Evolutionary conservation across 1,284 basidiomycete species (phyloP).

Genomic region (Moesziomyces sp.): DNA sequence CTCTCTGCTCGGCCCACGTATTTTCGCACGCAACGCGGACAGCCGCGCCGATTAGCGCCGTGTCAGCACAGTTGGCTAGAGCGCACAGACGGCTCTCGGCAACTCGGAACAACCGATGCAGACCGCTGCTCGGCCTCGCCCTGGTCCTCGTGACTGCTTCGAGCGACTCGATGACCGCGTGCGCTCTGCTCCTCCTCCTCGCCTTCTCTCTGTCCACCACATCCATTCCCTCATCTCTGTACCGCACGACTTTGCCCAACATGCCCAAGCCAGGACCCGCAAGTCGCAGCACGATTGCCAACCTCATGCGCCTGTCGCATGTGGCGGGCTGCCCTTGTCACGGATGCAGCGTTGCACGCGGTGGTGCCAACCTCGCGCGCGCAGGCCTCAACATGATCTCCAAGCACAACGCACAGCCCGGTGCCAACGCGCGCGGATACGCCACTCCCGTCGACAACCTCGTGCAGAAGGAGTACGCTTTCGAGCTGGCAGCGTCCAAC

Average conservation of each 20-base stretch:
- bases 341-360: constrained; percentile 49
- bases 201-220: not conserved
- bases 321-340: constrained; percentile 59
- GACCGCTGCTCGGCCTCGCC: not conserved
- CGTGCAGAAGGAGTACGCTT: constrained; percentile 87
- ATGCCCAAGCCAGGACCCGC: constrained; percentile 50
- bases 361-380: constrained; percentile 22
- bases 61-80: not conserved
- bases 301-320: constrained; percentile 61
- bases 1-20: not conserved
- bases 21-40: constrained; percentile 3
- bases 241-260: not conserved
- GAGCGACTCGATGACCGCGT: not conserved
- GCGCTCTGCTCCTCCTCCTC: not conserved
- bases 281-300: constrained; percentile 42
- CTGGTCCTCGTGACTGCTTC: too few relatives aligned
- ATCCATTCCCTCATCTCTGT: not conserved
- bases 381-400: constrained; percentile 59
- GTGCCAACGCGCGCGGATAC: constrained; percentile 56
- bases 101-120: constrained; percentile 18
- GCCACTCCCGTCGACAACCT: constrained; percentile 84
- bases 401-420: constrained; percentile 48
- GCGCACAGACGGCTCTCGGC: constrained; percentile 7
- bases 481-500: constrained; percentile 94
- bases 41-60: not conserved